Evolutionary conservation across 1,284 basidiomycete species (phyloP).

Genomic region (Austropuccinia psidii): DNA sequence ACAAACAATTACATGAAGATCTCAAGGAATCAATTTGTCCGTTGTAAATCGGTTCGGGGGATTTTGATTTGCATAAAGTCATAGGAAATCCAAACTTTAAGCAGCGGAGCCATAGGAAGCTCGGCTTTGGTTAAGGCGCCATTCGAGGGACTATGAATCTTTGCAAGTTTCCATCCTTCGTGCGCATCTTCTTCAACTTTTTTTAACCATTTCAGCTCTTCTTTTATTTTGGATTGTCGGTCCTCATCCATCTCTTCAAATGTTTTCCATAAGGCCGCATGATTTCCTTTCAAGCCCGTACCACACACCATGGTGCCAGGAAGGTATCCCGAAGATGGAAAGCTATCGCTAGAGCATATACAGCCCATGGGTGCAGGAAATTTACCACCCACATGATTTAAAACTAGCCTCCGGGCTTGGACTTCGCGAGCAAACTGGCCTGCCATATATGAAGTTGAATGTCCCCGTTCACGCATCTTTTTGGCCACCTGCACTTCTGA

Average conservation of each 20-base stretch:
- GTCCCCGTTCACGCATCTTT: slow-evolving; percentile 62
- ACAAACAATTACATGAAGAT: too few species aligned
- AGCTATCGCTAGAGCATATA: slow-evolving; percentile 10
- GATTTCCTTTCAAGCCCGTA: neutral
- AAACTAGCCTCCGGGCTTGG: slow-evolving; percentile 59
- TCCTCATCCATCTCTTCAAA: slow-evolving; percentile 9
- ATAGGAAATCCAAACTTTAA: slow-evolving; percentile 3
- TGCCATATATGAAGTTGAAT: slow-evolving; percentile 74
- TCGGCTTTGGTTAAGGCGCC: too few species aligned
- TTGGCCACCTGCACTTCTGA: slow-evolving; percentile 52
- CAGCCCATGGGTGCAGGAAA: slow-evolving; percentile 10
- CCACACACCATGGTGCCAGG: neutral
- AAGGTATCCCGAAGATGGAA: neutral
- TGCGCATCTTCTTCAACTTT: slow-evolving; percentile 16
- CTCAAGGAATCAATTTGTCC: too few species aligned
- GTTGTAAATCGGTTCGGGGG: neutral
- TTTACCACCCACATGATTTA: slow-evolving; percentile 69
- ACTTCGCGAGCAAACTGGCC: slow-evolving; percentile 66
- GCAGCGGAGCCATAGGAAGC: neutral
- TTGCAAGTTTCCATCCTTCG: slow-evolving; percentile 1
- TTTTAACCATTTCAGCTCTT: slow-evolving; percentile 16
- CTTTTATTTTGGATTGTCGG: neutral
- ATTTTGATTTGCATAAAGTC: slow-evolving; percentile 32
- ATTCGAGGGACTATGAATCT: neutral
- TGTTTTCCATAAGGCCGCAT: slow-evolving; percentile 22